Evolutionary conservation across 352 stramenopile species (phyloP).

Genomic region (Phytopythium ostracodes): DNA sequence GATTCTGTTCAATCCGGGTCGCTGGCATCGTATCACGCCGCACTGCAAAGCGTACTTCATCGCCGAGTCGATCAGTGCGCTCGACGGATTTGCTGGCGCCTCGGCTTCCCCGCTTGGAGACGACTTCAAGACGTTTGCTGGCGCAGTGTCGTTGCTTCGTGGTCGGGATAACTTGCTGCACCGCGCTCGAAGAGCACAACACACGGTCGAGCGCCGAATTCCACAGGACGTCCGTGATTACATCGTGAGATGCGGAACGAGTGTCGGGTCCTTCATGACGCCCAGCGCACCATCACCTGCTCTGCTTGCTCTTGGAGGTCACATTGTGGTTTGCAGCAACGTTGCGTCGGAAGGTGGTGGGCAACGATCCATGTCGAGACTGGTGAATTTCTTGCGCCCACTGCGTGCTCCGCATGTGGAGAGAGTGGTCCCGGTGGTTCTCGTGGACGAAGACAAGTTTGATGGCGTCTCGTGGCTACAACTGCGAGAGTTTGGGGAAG

Average conservation of each 20-base stretch:
- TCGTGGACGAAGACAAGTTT: conserved; percentile 70
- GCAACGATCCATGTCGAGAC: conserved; percentile 48
- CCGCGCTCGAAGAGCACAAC: conserved; percentile 54
- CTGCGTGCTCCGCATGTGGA: conserved; percentile 71
- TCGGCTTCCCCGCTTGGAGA: conserved; percentile 14
- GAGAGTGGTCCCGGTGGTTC: conserved; percentile 57
- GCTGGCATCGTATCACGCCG: conserved; percentile 41
- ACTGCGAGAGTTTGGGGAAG: conserved; percentile 57
- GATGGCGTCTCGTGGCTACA: conserved; percentile 65
- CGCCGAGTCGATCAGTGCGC: conserved; percentile 55
- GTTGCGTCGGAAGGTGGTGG: conserved; percentile 54
- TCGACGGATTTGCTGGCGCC: conserved; percentile 37
- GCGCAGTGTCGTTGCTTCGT: conserved; percentile 27
- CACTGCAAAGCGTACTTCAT: conserved; percentile 74
- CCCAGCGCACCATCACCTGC: conserved; percentile 35
- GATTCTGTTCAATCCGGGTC: conserved; percentile 73
- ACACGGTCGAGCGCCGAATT: conserved; percentile 69
- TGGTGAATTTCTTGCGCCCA: conserved; percentile 76
- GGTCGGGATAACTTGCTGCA: conserved; percentile 41
- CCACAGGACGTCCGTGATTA: conserved; percentile 56
- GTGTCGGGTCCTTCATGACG: conserved; percentile 22
- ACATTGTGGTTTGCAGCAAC: conserved; percentile 85
- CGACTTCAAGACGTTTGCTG: conserved; percentile 22
- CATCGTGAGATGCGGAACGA: conserved; percentile 38
- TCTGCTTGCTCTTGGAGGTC: conserved; percentile 44